phyloP scores from a whole-genome alignment of 495 filamentous ascomycete species.

The Xylaria venustula region DNA sequence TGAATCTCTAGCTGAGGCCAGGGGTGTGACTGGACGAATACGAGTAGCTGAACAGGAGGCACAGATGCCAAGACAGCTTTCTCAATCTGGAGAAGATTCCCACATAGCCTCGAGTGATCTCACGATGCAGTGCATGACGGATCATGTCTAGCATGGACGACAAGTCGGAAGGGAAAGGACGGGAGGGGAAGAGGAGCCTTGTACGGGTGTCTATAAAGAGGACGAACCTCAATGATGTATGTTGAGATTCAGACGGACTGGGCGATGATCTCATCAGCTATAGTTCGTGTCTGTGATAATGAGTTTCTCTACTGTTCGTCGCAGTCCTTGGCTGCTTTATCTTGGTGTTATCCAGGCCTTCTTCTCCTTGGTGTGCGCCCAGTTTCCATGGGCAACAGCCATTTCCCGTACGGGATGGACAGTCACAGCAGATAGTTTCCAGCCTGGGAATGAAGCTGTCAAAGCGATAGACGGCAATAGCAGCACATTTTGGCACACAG shows the following conservation, averaged over 20 bases:
- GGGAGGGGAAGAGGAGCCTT: background rate
- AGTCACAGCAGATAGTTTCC: conserved; percentile 26
- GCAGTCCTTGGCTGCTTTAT: conserved; percentile 7
- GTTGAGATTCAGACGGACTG: too few relatives aligned
- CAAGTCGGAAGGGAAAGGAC: background rate
- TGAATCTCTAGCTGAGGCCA: background rate
- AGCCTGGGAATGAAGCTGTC: conserved; percentile 21
- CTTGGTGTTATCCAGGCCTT: background rate
- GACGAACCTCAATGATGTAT: background rate
- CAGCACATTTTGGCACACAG: conserved; percentile 29
- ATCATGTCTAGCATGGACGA: background rate
- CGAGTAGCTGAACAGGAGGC: background rate
- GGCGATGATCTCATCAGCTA: background rate
- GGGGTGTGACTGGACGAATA: conserved; percentile 2
- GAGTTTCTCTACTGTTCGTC: background rate
- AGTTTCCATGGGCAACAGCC: conserved; percentile 6
- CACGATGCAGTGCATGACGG: background rate
- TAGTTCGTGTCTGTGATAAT: background rate
- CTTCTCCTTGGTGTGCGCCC: conserved; percentile 1
- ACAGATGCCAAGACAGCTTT: background rate
- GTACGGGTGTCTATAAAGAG: background rate
- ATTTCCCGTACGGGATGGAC: conserved; percentile 15
- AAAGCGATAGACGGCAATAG: conserved; percentile 29
- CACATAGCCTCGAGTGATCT: background rate
- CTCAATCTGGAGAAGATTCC: conserved; percentile 6